phyloP scores from a whole-genome alignment of 73 alveolate species.

The Durusdinium trenchii region DNA sequence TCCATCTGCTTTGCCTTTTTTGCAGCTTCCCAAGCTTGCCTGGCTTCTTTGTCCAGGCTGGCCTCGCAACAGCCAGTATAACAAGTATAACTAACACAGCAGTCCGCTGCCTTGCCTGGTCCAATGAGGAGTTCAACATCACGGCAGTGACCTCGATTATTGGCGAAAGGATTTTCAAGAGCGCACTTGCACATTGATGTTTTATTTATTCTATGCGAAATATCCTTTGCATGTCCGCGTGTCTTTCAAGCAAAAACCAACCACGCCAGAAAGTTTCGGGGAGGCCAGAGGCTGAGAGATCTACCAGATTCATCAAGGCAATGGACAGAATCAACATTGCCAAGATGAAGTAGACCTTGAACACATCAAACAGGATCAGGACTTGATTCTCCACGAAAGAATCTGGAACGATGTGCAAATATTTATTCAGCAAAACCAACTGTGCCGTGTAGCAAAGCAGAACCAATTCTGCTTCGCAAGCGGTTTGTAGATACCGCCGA shows the following conservation, averaged over 20 bases:
- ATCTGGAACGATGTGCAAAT: neutral
- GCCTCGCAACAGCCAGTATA: neutral
- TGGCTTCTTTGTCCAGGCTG: constrained; percentile 88
- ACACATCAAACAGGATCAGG: neutral
- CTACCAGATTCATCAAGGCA: constrained; percentile 81
- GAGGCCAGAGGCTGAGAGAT: neutral
- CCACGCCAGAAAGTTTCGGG: neutral
- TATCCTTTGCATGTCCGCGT: neutral
- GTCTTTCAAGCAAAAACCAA: neutral
- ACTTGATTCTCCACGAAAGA: neutral
- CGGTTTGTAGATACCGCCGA: constrained; percentile 86
- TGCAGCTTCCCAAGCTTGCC: constrained; percentile 77
- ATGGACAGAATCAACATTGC: constrained; percentile 73
- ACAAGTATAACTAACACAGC: neutral
- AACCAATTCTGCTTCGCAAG: constrained; percentile 54
- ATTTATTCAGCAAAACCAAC: neutral
- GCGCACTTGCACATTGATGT: neutral
- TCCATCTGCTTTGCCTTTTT: constrained; percentile 77
- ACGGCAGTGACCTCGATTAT: constrained; percentile 62
- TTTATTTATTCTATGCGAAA: neutral
- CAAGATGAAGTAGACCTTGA: constrained; percentile 37
- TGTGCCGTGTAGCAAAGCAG: constrained; percentile 46
- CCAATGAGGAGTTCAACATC: constrained; percentile 79
- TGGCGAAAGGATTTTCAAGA: neutral
- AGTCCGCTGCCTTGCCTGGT: constrained; percentile 32